These are phyloP conservation scores for Achaetomiella virescens DNA, from an alignment of 495 filamentous ascomycete species.

Conservation along the genomic window DNA sequence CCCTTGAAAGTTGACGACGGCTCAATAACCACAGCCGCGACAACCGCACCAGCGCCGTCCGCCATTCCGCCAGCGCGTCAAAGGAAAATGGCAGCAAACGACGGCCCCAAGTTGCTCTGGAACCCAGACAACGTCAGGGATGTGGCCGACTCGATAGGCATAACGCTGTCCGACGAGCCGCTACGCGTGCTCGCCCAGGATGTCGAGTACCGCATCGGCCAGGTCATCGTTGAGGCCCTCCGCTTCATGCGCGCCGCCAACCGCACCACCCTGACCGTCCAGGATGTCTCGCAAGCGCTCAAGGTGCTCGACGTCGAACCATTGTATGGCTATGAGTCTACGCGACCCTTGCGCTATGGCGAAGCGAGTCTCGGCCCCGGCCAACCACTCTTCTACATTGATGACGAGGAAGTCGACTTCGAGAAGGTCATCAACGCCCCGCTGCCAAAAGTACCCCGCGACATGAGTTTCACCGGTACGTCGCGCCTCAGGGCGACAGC, in stretches of 20 bases:
- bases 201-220: constrained; percentile 87
- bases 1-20: too few relatives aligned
- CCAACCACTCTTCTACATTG: constrained; percentile 95
- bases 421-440: constrained; percentile 97
- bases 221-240: constrained; percentile 86
- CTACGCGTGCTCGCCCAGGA: constrained; percentile 81
- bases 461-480: constrained; percentile 82
- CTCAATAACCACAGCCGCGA: too few relatives aligned
- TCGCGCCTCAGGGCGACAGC: background rate
- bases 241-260: constrained; percentile 90
- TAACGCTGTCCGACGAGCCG: constrained; percentile 73
- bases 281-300: constrained; percentile 79
- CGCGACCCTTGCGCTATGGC: constrained; percentile 78
- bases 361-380: constrained; percentile 90
- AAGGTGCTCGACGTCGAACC: constrained; percentile 86
- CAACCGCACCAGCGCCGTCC: background rate
- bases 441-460: constrained; percentile 88
- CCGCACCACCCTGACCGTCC: constrained; percentile 73
- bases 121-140: constrained; percentile 93
- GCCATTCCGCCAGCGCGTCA: background rate
- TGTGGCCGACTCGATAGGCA: constrained; percentile 91
- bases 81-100: constrained; percentile 23
- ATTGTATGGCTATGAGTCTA: constrained; percentile 90
- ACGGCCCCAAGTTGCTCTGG: constrained; percentile 58
- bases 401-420: constrained; percentile 97